Base-by-base conservation (phyloP, 2,329 filamentous ascomycete genomes). In the Ceratocystis alfenasii region DNA sequence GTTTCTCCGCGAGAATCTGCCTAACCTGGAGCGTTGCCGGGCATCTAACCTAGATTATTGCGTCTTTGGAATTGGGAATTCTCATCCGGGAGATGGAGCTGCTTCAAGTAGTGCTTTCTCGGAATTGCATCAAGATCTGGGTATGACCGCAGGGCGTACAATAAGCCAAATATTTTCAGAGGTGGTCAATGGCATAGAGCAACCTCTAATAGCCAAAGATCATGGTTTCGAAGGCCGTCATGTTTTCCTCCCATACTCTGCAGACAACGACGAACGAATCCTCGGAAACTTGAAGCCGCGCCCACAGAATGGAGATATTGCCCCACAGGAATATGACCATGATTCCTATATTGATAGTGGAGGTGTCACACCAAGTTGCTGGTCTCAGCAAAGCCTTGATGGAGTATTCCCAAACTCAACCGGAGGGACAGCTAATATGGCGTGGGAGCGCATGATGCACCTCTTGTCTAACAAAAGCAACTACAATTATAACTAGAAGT, bases 1-100 rank as follows among this genome's bases (percentile, higher is more conserved):
- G 70, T 70, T 71, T 1, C 66, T 80, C 64, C 76, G 78, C 59
- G 72, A 73, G 61, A 71, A 73, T 15, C 65, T 73, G 17, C 72
- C 73, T 1, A 70, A 73, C 2, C 72, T 80, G 33, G 74, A 74
- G 48, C 71, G 76, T 57, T 79, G 77, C 69, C 77, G 78, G 48
- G 78, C 77, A 60, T 74, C 77, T 1, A 75, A 75, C 69, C 73
- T 80, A 12, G 75, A 75, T 25, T 80, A 80, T 70, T 75, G 78
- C 45, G 63, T 48, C n/a, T 44, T 62, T n/a, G 50, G 50, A n/a
- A 17, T 12, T 28, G 17, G 33, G 17, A 10, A n/a, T 41, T 36
- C 12, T 62, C 5, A 41, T 15, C 36, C 3, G 10, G 10, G 12
- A 41, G 59, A 41, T 41, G 33, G 30, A 30, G 33, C 17, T 45